phyloP scores from a whole-genome alignment of 1,139 yeast species.

The Kodamaea fungicola region DNA sequence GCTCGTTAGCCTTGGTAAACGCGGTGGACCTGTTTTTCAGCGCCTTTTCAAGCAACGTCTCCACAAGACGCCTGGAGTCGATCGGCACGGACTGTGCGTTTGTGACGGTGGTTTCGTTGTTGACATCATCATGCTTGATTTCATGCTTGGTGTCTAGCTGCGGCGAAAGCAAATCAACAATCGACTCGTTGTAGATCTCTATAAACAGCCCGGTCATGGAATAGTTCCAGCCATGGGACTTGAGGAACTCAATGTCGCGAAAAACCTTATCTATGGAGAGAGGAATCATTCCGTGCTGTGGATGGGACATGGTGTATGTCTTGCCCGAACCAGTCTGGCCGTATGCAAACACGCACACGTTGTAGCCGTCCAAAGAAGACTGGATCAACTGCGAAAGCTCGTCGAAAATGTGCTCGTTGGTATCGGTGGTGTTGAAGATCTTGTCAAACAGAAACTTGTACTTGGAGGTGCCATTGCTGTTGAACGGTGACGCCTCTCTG shows the following conservation, averaged over 20 bases:
- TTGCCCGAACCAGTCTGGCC: constrained; percentile 99
- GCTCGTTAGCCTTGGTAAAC: constrained; percentile 73
- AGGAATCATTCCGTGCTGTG: constrained; percentile 78
- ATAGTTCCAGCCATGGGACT: constrained; percentile 64
- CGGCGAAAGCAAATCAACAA: constrained; percentile 60
- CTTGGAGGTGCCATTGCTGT: constrained; percentile 11
- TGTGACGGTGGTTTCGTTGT: constrained; percentile 54
- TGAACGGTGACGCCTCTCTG: constrained; percentile 10
- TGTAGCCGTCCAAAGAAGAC: constrained; percentile 85
- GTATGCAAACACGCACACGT: constrained; percentile 92
- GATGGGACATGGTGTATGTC: constrained; percentile 82
- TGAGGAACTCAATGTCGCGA: constrained; percentile 48
- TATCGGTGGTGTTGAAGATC: constrained; percentile 55
- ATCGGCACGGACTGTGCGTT: constrained; percentile 54
- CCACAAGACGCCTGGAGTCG: constrained; percentile 48
- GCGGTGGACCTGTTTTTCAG: constrained; percentile 71
- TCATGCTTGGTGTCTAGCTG: constrained; percentile 47
- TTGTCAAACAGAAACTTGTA: constrained; percentile 71
- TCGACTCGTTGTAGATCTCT: constrained; percentile 84
- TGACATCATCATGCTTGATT: constrained; percentile 65
- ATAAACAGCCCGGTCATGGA: constrained; percentile 71
- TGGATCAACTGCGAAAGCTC: constrained; percentile 88
- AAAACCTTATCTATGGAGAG: constrained; percentile 73
- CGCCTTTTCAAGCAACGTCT: constrained; percentile 51
- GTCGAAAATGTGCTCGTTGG: constrained; percentile 67